Conservation (phyloP, 2,329 filamentous ascomycete genomes). For the Calonectria hongkongensis region DNA sequence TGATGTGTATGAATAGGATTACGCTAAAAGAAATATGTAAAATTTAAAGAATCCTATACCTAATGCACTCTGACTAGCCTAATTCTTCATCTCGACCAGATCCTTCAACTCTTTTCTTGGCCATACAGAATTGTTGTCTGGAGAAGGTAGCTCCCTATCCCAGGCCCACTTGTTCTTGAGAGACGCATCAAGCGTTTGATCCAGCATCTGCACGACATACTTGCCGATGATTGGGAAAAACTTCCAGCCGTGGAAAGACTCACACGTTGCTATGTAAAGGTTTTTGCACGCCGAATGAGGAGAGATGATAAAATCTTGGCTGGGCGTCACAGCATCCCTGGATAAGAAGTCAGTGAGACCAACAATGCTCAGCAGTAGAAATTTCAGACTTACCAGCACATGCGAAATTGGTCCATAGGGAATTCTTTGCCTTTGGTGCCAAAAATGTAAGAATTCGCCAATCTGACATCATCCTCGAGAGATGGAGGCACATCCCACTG, state of each 20-base stretch:
- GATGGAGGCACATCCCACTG: conserved; percentile 76
- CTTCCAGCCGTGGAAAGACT: conserved; percentile 81
- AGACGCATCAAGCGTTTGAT: conserved; percentile 64
- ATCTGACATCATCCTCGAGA: conserved; percentile 75
- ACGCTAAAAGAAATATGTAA: no score
- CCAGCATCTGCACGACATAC: conserved; percentile 75
- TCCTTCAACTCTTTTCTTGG: conserved; percentile 75
- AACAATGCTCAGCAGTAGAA: not conserved
- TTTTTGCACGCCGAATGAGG: conserved; percentile 70
- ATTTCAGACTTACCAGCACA: conserved; percentile 76
- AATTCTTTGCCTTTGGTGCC: conserved; percentile 73
- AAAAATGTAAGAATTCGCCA: conserved; percentile 75
- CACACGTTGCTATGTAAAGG: conserved; percentile 78
- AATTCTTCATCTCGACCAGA: conserved; percentile 51
- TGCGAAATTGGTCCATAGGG: conserved; percentile 77
- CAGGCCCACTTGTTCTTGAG: conserved; percentile 72
- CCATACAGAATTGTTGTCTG: conserved; percentile 71
- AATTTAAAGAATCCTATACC: no score
- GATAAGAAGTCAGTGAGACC: not conserved
- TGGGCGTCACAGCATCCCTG: conserved; percentile 80
- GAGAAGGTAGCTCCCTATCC: conserved; percentile 75
- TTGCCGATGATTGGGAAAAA: conserved; percentile 79
- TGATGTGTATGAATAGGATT: no score
- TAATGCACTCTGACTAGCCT: not conserved
- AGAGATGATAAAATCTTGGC: conserved; percentile 77